These are phyloP conservation scores for Apiospora sp. DNA, from an alignment of 2,329 filamentous ascomycete genomes.

Conservation along the genomic window DNA sequence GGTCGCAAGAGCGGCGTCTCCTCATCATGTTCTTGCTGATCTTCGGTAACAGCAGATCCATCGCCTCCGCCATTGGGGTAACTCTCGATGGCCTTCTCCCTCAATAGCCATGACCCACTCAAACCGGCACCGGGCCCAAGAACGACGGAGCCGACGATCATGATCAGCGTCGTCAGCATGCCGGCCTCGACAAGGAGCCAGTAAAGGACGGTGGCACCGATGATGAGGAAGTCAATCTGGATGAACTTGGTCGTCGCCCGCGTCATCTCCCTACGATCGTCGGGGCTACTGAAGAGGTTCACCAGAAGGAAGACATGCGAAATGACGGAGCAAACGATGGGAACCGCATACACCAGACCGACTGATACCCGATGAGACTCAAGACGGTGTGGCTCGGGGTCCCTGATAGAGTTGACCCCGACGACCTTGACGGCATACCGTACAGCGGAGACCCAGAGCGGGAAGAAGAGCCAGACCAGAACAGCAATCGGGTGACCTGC, in stretches of 20 bases:
- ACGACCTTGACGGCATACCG: conserved; percentile 46
- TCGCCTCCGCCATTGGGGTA: conserved; percentile 21
- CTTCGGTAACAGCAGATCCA: not conserved
- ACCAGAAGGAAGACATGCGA: conserved; percentile 53
- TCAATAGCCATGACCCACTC: conserved; percentile 37
- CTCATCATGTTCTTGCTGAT: conserved; percentile 22
- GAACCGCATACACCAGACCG: conserved; percentile 53
- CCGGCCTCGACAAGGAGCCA: conserved; percentile 62
- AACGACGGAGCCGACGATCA: conserved; percentile 38
- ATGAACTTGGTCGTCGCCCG: conserved; percentile 54
- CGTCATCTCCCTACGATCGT: conserved; percentile 60
- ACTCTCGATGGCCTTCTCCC: conserved; percentile 34
- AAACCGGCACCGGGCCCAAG: conserved; percentile 49
- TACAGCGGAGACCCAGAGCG: conserved; percentile 55
- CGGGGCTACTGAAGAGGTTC: conserved; percentile 44
- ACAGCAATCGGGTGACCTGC: conserved; percentile 46
- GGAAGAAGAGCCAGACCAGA: conserved; percentile 60
- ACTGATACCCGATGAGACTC: conserved; percentile 51
- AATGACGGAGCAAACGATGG: conserved; percentile 51
- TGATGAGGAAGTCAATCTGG: conserved; percentile 54
- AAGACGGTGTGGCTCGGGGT: conserved; percentile 48
- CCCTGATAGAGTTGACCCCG: conserved; percentile 35
- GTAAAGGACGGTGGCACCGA: conserved; percentile 58
- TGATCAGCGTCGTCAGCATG: conserved; percentile 43
- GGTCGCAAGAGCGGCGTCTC: conserved; percentile 25